phyloP scores from a whole-genome alignment of 2,329 filamentous ascomycete genomes.

The Biscogniauxia marginata region DNA sequence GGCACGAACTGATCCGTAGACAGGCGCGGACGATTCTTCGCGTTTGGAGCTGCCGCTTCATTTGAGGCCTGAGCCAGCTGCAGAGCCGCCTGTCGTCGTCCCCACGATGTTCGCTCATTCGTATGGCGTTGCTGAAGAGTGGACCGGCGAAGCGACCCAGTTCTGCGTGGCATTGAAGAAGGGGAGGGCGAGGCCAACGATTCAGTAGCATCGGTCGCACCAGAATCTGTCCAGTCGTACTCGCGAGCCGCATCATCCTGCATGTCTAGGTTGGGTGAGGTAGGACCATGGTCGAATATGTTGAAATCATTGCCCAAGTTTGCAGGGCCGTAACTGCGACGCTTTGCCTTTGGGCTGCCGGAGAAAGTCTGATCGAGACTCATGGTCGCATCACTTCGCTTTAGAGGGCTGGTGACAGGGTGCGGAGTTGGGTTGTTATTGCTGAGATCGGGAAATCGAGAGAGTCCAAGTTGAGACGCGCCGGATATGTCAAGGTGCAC shows the following conservation, averaged over 20 bases:
- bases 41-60: constrained; percentile 56
- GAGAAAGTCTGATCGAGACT: constrained; percentile 75
- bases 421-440: constrained; percentile 46
- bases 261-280: constrained; percentile 47
- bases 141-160: constrained; percentile 78
- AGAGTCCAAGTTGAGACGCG: constrained; percentile 49
- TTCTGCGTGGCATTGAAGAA: constrained; percentile 62
- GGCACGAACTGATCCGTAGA: constrained; percentile 78
- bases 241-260: constrained; percentile 51
- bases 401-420: constrained; percentile 76
- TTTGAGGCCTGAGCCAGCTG: constrained; percentile 48
- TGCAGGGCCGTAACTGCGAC: constrained; percentile 80
- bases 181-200: constrained; percentile 45
- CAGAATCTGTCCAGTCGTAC: constrained; percentile 50
- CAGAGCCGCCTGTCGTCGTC: constrained; percentile 56
- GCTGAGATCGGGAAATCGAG: constrained; percentile 52
- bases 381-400: constrained; percentile 89
- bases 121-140: constrained; percentile 79
- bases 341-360: constrained; percentile 86
- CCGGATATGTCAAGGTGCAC: constrained; percentile 57
- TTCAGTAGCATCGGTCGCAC: constrained; percentile 38
- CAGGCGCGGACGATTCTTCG: constrained; percentile 67
- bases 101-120: constrained; percentile 64
- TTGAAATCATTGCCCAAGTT: constrained; percentile 63
- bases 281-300: constrained; percentile 66